Evolutionary conservation across 2,329 filamentous ascomycete species (phyloP).

Genomic region (Cladophialophora chaetospira): DNA sequence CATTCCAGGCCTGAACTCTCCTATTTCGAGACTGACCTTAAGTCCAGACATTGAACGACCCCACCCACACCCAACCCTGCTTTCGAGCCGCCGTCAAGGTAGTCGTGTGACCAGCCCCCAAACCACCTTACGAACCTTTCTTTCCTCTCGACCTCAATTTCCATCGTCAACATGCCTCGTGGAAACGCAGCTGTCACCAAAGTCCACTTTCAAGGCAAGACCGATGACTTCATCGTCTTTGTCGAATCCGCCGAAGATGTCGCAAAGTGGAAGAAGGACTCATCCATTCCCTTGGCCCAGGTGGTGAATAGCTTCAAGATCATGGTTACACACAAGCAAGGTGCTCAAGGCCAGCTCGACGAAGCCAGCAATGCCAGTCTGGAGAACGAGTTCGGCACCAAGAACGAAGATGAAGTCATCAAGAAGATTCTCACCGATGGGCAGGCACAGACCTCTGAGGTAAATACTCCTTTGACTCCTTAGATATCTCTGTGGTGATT

Average conservation of each 20-base stretch:
- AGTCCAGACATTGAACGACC: background rate
- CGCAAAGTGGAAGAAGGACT: conserved; percentile 79
- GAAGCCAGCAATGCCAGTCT: conserved; percentile 72
- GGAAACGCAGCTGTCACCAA: conserved; percentile 72
- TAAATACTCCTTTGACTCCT: conserved; percentile 40
- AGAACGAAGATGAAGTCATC: conserved; percentile 77
- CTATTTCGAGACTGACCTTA: too few species aligned
- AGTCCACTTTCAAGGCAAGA: conserved; percentile 79
- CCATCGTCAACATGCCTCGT: conserved; percentile 60
- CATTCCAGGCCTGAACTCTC: too few species aligned
- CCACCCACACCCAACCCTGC: background rate
- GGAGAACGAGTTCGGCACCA: conserved; percentile 84
- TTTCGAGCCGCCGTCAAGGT: background rate
- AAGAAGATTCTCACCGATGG: conserved; percentile 79
- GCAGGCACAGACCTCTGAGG: conserved; percentile 62
- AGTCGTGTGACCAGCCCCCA: conserved; percentile 10
- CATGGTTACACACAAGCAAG: conserved; percentile 86
- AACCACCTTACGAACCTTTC: background rate
- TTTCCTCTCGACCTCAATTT: background rate
- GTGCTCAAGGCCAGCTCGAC: conserved; percentile 77
- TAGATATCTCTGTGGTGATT: background rate
- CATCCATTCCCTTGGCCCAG: conserved; percentile 72
- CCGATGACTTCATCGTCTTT: conserved; percentile 70
- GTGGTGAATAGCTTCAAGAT: conserved; percentile 88
- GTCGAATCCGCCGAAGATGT: conserved; percentile 64